These are phyloP conservation scores for Aethionema arabicum DNA, from an alignment of 345 rosid genomes.

Conservation along the genomic window DNA sequence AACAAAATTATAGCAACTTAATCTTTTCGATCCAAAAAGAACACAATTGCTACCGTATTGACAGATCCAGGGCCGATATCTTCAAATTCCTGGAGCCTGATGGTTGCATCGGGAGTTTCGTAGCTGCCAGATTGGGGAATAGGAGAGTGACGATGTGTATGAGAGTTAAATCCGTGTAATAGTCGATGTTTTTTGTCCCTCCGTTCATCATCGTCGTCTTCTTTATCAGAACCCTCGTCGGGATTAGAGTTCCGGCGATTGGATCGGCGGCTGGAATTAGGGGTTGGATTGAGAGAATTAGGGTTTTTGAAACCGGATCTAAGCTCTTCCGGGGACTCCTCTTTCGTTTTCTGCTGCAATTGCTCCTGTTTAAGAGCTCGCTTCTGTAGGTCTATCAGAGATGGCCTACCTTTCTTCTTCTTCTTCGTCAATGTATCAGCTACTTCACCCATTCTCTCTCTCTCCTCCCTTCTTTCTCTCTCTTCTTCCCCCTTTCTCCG, in stretches of 20 bases:
- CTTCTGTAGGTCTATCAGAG: slow-evolving; percentile 79
- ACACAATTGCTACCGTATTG: slow-evolving; percentile 43
- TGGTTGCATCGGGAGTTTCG: slow-evolving; percentile 38
- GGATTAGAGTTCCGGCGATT: slow-evolving; percentile 43
- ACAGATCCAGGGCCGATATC: slow-evolving; percentile 51
- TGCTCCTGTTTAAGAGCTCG: slow-evolving; percentile 78
- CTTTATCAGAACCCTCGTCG: slow-evolving; percentile 27
- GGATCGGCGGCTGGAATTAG: slow-evolving; percentile 44
- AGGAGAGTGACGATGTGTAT: slow-evolving; percentile 28
- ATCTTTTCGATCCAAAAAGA: neutral
- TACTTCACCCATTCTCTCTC: slow-evolving; percentile 45
- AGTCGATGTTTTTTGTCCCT: slow-evolving; percentile 64
- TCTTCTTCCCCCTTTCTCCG: slow-evolving; percentile 13
- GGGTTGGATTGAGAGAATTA: slow-evolving; percentile 29
- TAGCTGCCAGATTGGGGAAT: slow-evolving; percentile 32
- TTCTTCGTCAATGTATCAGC: slow-evolving; percentile 57
- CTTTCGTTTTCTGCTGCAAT: slow-evolving; percentile 34
- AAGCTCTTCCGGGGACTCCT: slow-evolving; percentile 35
- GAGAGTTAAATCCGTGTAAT: slow-evolving; percentile 56
- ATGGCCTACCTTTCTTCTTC: slow-evolving; percentile 96
- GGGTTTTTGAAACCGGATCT: slow-evolving; percentile 53
- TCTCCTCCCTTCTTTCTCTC: slow-evolving; percentile 12
- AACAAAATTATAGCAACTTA: neutral
- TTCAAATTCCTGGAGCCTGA: slow-evolving; percentile 42
- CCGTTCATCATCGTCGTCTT: slow-evolving; percentile 80